Evolutionary conservation across 768 basidiomycete species (phyloP).

Genomic region (Pleurotus ostreatus): DNA sequence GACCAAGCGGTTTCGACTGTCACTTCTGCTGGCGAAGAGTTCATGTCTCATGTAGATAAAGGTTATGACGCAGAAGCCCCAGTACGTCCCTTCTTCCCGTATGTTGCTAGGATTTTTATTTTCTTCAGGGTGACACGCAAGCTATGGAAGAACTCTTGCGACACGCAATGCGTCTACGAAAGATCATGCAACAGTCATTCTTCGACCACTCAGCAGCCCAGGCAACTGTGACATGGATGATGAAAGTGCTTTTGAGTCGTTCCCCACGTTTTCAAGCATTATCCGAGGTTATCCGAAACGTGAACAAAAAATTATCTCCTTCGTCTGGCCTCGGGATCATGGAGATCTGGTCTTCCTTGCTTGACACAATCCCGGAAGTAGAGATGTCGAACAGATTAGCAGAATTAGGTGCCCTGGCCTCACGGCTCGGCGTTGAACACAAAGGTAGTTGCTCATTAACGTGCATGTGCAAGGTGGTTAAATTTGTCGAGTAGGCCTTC

Average conservation of each 20-base stretch:
- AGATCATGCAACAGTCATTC: constrained; percentile 27
- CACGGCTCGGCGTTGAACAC: not conserved
- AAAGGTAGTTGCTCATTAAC: not conserved
- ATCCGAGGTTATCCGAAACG: constrained; percentile 23
- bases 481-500: constrained; percentile 24
- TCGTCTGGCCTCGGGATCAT: constrained; percentile 71
- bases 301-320: constrained; percentile 50
- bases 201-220: constrained; percentile 69
- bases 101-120: not conserved
- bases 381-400: too few species aligned
- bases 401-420: constrained; percentile 19
- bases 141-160: constrained; percentile 32
- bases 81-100: not conserved
- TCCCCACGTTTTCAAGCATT: constrained; percentile 31
- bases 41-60: not conserved
- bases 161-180: constrained; percentile 39
- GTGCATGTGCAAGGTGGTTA: too few species aligned
- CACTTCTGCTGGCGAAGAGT: not conserved
- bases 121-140: constrained; percentile 25
- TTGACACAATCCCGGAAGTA: constrained; percentile 1
- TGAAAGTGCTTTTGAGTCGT: constrained; percentile 31
- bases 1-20: not conserved
- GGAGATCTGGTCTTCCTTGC: constrained; percentile 64
- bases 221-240: constrained; percentile 53
- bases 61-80: not conserved